Conservation (phyloP, 345 rosid species). For the Corchorus olitorius region DNA sequence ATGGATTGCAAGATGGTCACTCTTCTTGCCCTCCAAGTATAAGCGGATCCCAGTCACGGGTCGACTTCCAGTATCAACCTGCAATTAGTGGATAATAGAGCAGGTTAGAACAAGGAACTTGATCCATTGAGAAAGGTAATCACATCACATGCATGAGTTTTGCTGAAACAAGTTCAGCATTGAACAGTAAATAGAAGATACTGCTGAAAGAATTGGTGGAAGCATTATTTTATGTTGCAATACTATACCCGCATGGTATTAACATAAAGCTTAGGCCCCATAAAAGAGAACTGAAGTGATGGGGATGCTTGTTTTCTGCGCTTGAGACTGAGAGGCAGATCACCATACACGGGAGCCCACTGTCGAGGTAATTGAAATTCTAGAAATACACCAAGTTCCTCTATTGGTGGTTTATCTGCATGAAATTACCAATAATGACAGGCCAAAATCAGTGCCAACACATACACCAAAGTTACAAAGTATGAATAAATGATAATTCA, state of each 20-base stretch:
- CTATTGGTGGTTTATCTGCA: constrained; percentile 93
- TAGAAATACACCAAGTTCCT: constrained; percentile 86
- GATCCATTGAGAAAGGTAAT: constrained; percentile 9
- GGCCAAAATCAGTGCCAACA: constrained; percentile 8
- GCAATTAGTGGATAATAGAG: constrained; percentile 14
- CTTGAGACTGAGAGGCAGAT: constrained; percentile 82
- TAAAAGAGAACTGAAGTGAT: constrained; percentile 71
- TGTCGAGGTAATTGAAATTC: constrained; percentile 96
- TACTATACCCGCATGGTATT: constrained; percentile 63
- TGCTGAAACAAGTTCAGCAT: neutral
- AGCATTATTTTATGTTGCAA: neutral
- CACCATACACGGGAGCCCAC: constrained; percentile 96
- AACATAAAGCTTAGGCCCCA: constrained; percentile 94
- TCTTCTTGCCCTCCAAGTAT: constrained; percentile 87
- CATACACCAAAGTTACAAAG: neutral
- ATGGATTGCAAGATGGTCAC: constrained; percentile 85
- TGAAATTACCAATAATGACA: constrained; percentile 1
- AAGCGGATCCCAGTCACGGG: constrained; percentile 92
- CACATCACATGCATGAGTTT: neutral
- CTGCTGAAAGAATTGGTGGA: neutral
- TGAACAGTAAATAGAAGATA: neutral
- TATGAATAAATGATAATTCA: neutral
- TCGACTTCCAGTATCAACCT: constrained; percentile 81
- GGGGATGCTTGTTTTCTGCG: constrained; percentile 69
- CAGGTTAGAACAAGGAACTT: neutral